Conservation (phyloP, 2,329 filamentous ascomycete genomes). For the Bipolaris cookei region DNA sequence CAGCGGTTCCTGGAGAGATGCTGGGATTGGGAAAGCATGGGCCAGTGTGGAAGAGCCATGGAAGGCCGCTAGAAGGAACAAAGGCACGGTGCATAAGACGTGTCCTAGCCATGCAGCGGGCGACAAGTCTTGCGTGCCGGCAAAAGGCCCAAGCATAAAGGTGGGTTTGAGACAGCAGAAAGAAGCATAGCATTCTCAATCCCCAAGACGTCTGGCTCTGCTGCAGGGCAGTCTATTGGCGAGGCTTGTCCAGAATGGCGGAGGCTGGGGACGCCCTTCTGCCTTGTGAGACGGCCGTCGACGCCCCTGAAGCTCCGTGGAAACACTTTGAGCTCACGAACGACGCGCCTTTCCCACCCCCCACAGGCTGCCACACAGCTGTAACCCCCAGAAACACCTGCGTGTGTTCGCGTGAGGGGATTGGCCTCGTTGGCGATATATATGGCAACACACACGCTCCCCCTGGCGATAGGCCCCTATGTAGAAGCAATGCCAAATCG, state of each 20-base stretch:
- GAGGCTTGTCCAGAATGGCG: constrained; percentile 11
- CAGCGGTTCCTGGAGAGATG: constrained; percentile 22
- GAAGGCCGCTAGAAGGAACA: constrained; percentile 38
- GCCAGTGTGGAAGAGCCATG: constrained; percentile 27
- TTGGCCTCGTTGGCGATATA: constrained; percentile 3
- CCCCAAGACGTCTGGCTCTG: constrained; percentile 20
- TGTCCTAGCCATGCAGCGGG: constrained; percentile 28
- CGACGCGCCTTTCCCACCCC: constrained; percentile 25
- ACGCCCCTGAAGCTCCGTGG: constrained; percentile 33
- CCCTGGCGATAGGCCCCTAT: neutral
- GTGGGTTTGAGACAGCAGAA: constrained; percentile 22
- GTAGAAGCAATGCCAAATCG: constrained; percentile 1
- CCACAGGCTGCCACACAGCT: constrained; percentile 24
- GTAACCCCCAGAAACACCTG: constrained; percentile 10
- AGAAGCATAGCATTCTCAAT: constrained; percentile 17
- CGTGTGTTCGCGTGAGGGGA: constrained; percentile 27
- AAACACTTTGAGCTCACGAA: constrained; percentile 26
- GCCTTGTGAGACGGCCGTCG: constrained; percentile 21
- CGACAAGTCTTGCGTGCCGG: constrained; percentile 30
- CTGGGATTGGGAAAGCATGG: constrained; percentile 20
- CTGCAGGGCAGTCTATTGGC: constrained; percentile 22
- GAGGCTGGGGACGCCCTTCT: constrained; percentile 15
- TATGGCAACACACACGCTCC: neutral
- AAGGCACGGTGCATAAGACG: constrained; percentile 27
- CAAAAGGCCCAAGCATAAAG: constrained; percentile 24